A percentile compares a stretch with the other conserved stretches of the same genome.
These are phyloP conservation scores for Fusarium sp. DNA, from an alignment of 2,329 filamentous ascomycete species.

Conservation along the genomic window DNA sequence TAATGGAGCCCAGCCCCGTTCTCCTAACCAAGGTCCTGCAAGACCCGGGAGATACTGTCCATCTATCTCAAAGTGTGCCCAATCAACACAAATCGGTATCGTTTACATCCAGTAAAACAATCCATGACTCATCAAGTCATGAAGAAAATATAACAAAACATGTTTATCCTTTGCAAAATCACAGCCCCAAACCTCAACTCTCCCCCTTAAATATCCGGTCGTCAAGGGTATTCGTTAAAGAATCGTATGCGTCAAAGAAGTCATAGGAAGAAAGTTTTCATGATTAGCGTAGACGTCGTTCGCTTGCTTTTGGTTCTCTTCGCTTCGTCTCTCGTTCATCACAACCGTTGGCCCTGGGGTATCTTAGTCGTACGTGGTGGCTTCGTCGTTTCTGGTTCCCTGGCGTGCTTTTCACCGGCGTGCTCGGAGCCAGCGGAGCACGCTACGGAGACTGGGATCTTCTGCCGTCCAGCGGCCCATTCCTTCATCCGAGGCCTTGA, in stretches of 20 bases:
- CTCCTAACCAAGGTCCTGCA: background rate
- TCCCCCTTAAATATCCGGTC: slow-evolving; percentile 23
- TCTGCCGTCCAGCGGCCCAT: slow-evolving; percentile 71
- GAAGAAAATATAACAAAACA: slow-evolving; percentile 19
- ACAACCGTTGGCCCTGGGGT: slow-evolving; percentile 18
- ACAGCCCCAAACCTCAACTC: slow-evolving; percentile 5
- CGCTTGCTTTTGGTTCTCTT: slow-evolving; percentile 12
- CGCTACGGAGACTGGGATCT: slow-evolving; percentile 66
- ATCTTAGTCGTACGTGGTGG: slow-evolving; percentile 23
- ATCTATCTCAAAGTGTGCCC: slow-evolving; percentile 24
- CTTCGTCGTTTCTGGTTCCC: slow-evolving; percentile 14
- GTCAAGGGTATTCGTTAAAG: slow-evolving; percentile 34
- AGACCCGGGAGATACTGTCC: slow-evolving; percentile 20
- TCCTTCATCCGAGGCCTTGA: slow-evolving; percentile 61
- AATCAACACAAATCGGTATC: slow-evolving; percentile 20
- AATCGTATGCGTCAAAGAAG: slow-evolving; percentile 36
- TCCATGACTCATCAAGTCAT: slow-evolving; percentile 23
- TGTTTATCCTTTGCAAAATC: slow-evolving; percentile 21
- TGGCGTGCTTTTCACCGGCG: slow-evolving; percentile 36
- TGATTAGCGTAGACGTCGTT: slow-evolving; percentile 24
- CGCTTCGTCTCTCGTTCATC: slow-evolving; percentile 28
- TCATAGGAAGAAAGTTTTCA: slow-evolving; percentile 16
- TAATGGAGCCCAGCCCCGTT: slow-evolving; percentile 40
- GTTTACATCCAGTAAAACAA: slow-evolving; percentile 18
- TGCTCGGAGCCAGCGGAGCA: slow-evolving; percentile 66